Conservation (phyloP, 169 alveolate species). For the Plasmodium chabaudi region DNA sequence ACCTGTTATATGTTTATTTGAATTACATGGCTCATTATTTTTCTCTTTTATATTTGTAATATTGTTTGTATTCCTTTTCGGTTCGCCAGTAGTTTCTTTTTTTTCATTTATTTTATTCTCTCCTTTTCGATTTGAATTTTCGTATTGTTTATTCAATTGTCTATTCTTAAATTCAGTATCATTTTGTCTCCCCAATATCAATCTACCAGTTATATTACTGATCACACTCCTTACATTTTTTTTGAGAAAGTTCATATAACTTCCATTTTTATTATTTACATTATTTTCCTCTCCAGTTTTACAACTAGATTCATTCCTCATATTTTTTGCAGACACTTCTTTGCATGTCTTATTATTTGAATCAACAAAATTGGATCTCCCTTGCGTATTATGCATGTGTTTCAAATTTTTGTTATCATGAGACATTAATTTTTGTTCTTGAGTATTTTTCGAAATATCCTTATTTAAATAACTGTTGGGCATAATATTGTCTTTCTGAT, state of each 20-base stretch:
- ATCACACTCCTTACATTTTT: constrained; percentile 20
- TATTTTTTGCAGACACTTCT: background rate
- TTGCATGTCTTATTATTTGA: background rate
- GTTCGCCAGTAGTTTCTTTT: background rate
- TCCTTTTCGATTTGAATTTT: background rate
- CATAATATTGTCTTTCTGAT: too few relatives aligned
- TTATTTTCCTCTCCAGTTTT: background rate
- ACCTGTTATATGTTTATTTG: constrained; percentile 4
- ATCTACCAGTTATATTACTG: constrained; percentile 23
- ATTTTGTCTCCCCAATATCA: constrained; percentile 13
- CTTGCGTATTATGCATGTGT: too few relatives aligned
- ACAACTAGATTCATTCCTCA: background rate
- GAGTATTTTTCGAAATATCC: too few relatives aligned
- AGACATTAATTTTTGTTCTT: too few relatives aligned
- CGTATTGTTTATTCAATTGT: too few relatives aligned
- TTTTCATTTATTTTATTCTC: constrained; percentile 1
- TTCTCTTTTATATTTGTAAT: background rate
- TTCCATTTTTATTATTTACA: constrained; percentile 5
- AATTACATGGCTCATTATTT: background rate
- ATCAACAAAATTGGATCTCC: background rate
- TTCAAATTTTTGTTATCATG: too few relatives aligned
- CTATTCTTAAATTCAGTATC: background rate
- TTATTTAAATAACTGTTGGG: too few relatives aligned
- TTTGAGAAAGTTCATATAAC: constrained; percentile 24
- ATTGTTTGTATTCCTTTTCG: background rate